Base-by-base conservation (phyloP, 2,329 filamentous ascomycete genomes). In the Fusarium foetens region DNA sequence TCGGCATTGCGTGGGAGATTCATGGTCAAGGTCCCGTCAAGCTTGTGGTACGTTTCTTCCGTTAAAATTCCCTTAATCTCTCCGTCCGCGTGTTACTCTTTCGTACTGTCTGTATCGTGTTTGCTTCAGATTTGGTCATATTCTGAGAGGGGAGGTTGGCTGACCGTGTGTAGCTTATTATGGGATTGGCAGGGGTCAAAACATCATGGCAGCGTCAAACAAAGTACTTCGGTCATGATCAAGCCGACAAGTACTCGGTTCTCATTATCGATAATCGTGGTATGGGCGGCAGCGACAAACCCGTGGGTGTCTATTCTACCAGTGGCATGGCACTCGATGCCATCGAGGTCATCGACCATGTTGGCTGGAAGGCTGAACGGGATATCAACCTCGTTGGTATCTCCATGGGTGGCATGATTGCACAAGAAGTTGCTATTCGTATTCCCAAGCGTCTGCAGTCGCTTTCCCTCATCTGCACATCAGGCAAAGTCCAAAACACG, bases 381-480 rank as follows among this genome's bases (percentile, higher is more conserved):
- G 85, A 75, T 82, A 86, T 84, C 79, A 90, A 97, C 82, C 80
- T 97, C 58, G 85, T 93, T 38, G 94, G 94, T 62, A 90, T 95
- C 72, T 94, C 91, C 66, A 93, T 97, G 88, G 94, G 94, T 71
- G 94, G 94, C 77, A 97, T 97, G 94, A 95, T 97, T 76, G 90
- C 93, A 5, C 94, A 97, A 81, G 94, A 97, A 82, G 78, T 97
- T 8, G 89, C 87, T 27, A 84, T 81, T 73, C 80, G 85, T n/a
- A 81, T 84, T 35, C 89, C 90, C 0, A 70, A 81, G 17, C 84
- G 87, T 51, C 79, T 93, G 58, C 82, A 83, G 29, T 88, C 86
- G 21, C 82, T 93, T 23, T 86, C 83, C 38, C 85, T 93, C 6
- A 81, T 91, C 69, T 90, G 87, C 79, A 93, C 91, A 5, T 88